Percentiles rank a stretch among this genome's conserved stretches.
Evolutionary conservation across 768 basidiomycete genomes (phyloP).

Genomic region (Xerocomellus intermedius): DNA sequence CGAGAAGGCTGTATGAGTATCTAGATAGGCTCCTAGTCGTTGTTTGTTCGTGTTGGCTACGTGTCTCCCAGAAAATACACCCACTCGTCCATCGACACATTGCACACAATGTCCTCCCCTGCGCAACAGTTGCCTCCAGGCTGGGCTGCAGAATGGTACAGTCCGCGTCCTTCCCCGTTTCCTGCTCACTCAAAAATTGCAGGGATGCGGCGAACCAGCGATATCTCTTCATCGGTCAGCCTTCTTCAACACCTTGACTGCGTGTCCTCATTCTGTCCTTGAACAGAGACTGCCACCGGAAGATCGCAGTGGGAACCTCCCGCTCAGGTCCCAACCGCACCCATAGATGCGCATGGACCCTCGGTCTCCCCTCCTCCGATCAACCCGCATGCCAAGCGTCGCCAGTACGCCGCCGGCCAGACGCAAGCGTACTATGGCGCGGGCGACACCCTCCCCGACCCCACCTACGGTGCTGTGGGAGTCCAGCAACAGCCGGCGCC

Average conservation of each 20-base stretch:
- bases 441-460: constrained; percentile 44
- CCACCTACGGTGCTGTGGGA: constrained; percentile 40
- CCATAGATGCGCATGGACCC: constrained; percentile 40
- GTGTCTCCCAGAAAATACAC: constrained; percentile 22
- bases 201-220: constrained; percentile 82
- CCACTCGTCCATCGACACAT: not conserved
- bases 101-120: constrained; percentile 41
- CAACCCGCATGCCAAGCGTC: constrained; percentile 61
- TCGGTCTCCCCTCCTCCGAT: constrained; percentile 44
- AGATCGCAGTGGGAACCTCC: constrained; percentile 91
- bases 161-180: not conserved
- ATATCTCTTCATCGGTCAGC: constrained; percentile 87
- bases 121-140: constrained; percentile 82
- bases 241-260: constrained; percentile 9
- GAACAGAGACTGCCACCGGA: constrained; percentile 75
- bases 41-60: constrained; percentile 31
- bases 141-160: constrained; percentile 91
- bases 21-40: not conserved
- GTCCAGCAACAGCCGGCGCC: constrained; percentile 40
- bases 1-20: constrained; percentile 27
- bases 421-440: constrained; percentile 83
- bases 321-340: constrained; percentile 35
- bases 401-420: constrained; percentile 94
- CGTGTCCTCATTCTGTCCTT: constrained; percentile 16
- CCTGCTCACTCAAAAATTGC: constrained; percentile 19